Percentiles rank a stretch among this genome's conserved stretches.
Evolutionary conservation across 164 flowering plant species (phyloP).

Genomic region (Magnolia officinalis): DNA sequence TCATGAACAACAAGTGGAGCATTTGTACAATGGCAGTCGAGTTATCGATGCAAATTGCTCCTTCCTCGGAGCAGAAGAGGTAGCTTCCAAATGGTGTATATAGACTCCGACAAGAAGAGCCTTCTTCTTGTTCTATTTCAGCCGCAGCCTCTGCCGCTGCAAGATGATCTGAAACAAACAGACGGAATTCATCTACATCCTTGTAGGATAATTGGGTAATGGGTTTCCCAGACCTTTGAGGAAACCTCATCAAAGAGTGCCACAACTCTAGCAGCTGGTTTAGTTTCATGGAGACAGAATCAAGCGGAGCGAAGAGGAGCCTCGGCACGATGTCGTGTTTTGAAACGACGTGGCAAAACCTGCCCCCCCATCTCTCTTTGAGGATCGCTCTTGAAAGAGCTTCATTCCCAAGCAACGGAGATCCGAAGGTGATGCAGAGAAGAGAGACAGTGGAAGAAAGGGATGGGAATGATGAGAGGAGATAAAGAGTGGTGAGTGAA

Average conservation of each 20-base stretch:
- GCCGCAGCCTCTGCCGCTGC: conserved; percentile 5
- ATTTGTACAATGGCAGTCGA: conserved; percentile 37
- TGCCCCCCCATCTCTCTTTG: conserved; percentile 55
- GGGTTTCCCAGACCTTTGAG: conserved; percentile 1
- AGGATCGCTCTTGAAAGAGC: conserved; percentile 50
- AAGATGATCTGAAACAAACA: conserved; percentile 17
- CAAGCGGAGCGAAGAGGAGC: conserved; percentile 44
- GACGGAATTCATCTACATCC: conserved; percentile 23
- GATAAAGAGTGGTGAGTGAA: conserved; percentile 61
- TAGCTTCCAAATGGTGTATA: conserved; percentile 69
- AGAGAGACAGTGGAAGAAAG: conserved; percentile 23
- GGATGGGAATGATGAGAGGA: conserved; percentile 41
- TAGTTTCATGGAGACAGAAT: conserved; percentile 21
- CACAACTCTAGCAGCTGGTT: conserved; percentile 18
- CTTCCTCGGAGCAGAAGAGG: conserved; percentile 51
- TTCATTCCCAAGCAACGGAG: conserved; percentile 65
- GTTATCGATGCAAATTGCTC: conserved; percentile 61
- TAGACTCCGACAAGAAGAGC: background rate
- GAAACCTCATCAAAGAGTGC: conserved; percentile 5
- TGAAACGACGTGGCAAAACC: conserved; percentile 56
- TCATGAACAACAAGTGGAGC: conserved; percentile 38
- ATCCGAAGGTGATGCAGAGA: conserved; percentile 76
- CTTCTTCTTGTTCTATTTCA: conserved; percentile 12
- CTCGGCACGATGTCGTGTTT: conserved; percentile 63
- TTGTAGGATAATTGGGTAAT: conserved; percentile 17